Evolutionary conservation across 108 stramenopile genomes (phyloP), one percentile per base, ranked within the genome.

Genomic region (Nitzschia palea): DNA sequence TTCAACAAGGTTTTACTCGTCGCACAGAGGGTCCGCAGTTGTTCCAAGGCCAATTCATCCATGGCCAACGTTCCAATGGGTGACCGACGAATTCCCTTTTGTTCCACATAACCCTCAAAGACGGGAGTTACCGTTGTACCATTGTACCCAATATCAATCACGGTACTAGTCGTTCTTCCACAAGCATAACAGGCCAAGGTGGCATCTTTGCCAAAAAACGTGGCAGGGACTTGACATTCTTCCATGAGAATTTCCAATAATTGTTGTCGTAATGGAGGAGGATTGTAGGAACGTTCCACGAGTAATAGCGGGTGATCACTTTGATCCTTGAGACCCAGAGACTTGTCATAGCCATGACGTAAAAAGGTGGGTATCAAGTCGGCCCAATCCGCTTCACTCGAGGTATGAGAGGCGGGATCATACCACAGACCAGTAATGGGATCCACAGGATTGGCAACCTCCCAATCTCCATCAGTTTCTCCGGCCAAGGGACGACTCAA

Each of bases 171-270:
- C 2, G 88, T 88, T 15, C 86, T 75, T 31, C 94, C 94, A 60
- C 85, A 87, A 4, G 86, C 90, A 66, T 95, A 95, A 62, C 94
- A 95, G 1, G 84, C 66, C 60, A 90, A 57, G 18, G 76, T 75
- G 22, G 91, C 91, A 72, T 97, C 96, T 27, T 90, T 73, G 9
- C 82, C 88, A 12, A 97, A 73, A 81, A 94, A 98, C 15, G 88
- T 76, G 8, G 97, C 95, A 1, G 98, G 97, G 10, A 94, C 88
- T 15, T 81, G 33, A 31, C 87, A 75, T 20, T 79, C 73, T 62
- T 94, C 93, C 65, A 94, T 82, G 30, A 88, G 61, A 6, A 83
- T 63, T 62, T 94, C 93, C 17, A 91, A 29, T 1, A 79, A 27
- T 58, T 88, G 80, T 55, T 94, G 93, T 15, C 93, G 86, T 17